Conservation (phyloP, 148 eudicot genomes). For the Silene latifolia region DNA sequence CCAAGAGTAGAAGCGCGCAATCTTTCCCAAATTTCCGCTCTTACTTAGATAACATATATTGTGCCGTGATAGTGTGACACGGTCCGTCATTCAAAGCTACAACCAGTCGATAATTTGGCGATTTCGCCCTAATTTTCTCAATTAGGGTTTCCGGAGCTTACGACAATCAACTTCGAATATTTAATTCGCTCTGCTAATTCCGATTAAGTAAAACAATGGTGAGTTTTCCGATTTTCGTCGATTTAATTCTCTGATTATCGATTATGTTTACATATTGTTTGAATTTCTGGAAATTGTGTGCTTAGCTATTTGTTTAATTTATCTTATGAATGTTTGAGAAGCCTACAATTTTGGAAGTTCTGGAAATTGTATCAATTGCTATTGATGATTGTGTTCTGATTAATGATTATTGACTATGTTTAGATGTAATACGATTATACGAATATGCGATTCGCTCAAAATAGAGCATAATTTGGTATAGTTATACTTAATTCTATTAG, state of each 20-base stretch:
- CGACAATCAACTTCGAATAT: background rate
- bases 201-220: conserved; percentile 12
- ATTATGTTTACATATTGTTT: background rate
- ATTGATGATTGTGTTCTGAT: background rate
- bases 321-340: background rate
- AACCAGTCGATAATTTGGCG: background rate
- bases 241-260: background rate
- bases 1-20: too few relatives aligned
- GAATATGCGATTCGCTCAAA: too few relatives aligned
- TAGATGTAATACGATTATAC: too few relatives aligned
- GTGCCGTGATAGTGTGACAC: too few relatives aligned
- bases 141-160: conserved; percentile 16
- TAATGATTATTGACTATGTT: background rate
- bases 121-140: background rate
- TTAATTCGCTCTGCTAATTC: background rate
- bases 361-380: background rate
- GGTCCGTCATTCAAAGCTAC: too few relatives aligned
- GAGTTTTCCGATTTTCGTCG: background rate
- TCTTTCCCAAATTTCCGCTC: too few relatives aligned
- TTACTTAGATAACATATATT: too few relatives aligned
- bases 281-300: background rate
- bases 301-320: background rate
- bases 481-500: too few relatives aligned
- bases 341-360: background rate
- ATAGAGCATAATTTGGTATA: too few relatives aligned